Conservation (phyloP, 2,329 filamentous ascomycete genomes). For the Sporothrix mexicana region DNA sequence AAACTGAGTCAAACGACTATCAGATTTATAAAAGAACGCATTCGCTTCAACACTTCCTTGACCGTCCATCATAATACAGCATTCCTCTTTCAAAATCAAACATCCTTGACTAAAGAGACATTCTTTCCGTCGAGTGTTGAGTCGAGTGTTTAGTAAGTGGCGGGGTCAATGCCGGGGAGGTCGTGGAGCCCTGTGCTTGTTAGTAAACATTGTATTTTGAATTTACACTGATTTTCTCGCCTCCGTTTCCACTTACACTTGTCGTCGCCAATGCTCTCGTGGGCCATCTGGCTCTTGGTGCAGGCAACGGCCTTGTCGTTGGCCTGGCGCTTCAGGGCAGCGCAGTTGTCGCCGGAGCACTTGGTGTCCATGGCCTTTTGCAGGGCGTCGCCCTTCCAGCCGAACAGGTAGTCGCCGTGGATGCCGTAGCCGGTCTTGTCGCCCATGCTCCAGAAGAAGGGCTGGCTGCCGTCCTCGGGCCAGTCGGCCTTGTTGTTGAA, state of each 20-base stretch:
- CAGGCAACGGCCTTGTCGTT: conserved; percentile 38
- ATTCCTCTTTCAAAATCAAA: not conserved
- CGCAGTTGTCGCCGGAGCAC: conserved; percentile 39
- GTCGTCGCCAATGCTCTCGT: conserved; percentile 38
- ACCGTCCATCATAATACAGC: not conserved
- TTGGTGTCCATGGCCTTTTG: conserved; percentile 39
- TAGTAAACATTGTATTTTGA: not conserved
- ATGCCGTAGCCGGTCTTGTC: conserved; percentile 39
- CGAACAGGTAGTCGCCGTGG: conserved; percentile 41
- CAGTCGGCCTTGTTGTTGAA: conserved; percentile 48
- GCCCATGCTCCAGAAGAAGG: conserved; percentile 41
- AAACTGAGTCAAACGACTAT: not conserved
- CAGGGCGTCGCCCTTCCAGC: conserved; percentile 39
- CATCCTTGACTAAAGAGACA: not conserved
- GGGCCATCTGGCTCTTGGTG: conserved; percentile 38
- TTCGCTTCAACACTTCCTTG: not conserved
- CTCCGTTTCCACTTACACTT: conserved; percentile 30
- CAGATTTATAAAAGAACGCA: not conserved
- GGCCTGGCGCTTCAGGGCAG: conserved; percentile 38
- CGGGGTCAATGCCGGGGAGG: conserved; percentile 34
- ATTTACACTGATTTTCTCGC: not conserved
- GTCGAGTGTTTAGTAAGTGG: conserved; percentile 24
- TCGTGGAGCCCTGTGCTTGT: conserved; percentile 30
- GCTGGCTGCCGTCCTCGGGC: conserved; percentile 46
- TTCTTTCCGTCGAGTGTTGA: conserved; percentile 2